A percentile compares a stretch with the other conserved stretches of the same genome.
phyloP scores from a whole-genome alignment of 495 filamentous ascomycete genomes.

The Penicillium parvum region DNA sequence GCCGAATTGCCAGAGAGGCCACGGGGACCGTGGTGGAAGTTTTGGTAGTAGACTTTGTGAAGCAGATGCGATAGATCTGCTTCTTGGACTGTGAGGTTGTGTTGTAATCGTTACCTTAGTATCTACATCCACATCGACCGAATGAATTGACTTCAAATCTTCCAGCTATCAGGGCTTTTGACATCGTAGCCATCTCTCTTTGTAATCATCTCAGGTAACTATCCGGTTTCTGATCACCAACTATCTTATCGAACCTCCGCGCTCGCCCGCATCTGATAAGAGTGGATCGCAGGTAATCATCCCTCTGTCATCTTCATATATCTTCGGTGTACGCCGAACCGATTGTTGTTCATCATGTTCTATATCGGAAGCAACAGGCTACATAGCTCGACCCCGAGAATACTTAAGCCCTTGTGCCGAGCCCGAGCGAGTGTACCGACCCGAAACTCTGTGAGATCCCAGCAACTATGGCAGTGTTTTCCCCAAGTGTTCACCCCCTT shows the following conservation, averaged over 20 bases:
- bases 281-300: not conserved
- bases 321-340: constrained; percentile 14
- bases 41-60: constrained; percentile 8
- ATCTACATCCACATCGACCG: not conserved
- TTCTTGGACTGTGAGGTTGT: not conserved
- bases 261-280: constrained; percentile 17
- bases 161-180: too few species aligned
- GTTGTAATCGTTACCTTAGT: not conserved
- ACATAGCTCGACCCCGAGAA: not conserved
- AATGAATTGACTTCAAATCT: too few species aligned
- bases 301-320: not conserved
- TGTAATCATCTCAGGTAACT: not conserved
- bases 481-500: constrained; percentile 34
- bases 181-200: too few species aligned
- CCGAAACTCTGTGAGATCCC: not conserved
- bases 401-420: not conserved
- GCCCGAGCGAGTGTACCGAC: not conserved
- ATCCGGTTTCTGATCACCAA: not conserved
- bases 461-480: constrained; percentile 16
- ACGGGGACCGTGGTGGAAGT: constrained; percentile 31
- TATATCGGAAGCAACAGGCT: not conserved
- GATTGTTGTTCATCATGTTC: not conserved
- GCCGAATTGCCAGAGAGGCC: constrained; percentile 41
- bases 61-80: not conserved
- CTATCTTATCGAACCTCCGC: constrained; percentile 18